Base-by-base conservation (phyloP, 345 rosid genomes). In the Streptanthus diversifolius region DNA sequence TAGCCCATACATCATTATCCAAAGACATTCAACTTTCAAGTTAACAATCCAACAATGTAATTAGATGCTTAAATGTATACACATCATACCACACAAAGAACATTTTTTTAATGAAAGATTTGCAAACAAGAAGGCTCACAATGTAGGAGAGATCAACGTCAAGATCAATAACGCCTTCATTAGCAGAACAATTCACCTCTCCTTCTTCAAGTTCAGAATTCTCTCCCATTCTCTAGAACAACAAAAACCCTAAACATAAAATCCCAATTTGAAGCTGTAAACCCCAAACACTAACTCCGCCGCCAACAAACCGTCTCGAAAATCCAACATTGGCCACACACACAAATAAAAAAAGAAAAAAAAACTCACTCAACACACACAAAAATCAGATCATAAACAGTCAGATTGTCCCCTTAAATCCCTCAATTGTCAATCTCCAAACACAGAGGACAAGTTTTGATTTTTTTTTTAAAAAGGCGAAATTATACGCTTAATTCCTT, bases 161-260 rank as follows among this genome's bases (percentile, higher is more conserved):
- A 63, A 82, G 85, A 83, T 88, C 89, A 72, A 76, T 83, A 67
- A 79, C 51, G 70, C 48, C 77, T 66, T 71, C 82, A 64, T 58
- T 77, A 49, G 58, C 30, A 74, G 76, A 69, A 83, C 53, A 75
- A 59, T 64, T 63, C 70, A 90, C 80, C 73, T 91, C 91, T 56
- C 93, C 96, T 85, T 90, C 95, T 82, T 89, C 93, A 67, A 86
- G 84, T 72, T 85, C 90, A 51, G 72, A 84, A 80, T 49, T 79
- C 57, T 82, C 87, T 53, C 78, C 86, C 90, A 85, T 85, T 63
- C 37, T 75, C 39, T 41, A 12, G 3, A 59, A 68, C 63, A 30
- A 7, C 59, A 44, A 21, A 30, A 55, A 30, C 64, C 21, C 71
- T 27, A 73, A 52, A 25, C 80, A 74, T 48, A 67, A 39, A 54